These are phyloP conservation scores for Osmanthus fragrans DNA, from an alignment of 257 asterid genomes.

Conservation along the genomic window DNA sequence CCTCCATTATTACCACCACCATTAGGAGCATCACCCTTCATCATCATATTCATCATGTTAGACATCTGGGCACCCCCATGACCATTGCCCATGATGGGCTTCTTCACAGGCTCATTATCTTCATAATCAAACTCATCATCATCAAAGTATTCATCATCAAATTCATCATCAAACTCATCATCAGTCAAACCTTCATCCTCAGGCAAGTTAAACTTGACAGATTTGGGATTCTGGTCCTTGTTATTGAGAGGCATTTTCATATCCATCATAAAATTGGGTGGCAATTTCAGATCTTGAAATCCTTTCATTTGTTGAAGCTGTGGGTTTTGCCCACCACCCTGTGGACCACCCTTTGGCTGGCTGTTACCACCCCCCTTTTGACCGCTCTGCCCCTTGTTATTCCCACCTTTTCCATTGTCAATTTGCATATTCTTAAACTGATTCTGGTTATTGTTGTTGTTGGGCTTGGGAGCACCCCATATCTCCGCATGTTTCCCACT, in stretches of 20 bases:
- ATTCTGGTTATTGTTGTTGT: conserved; percentile 40
- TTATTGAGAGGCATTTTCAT: conserved; percentile 39
- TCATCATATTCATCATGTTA: conserved; percentile 42
- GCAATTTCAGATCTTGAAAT: conserved; percentile 58
- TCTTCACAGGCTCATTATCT: conserved; percentile 39
- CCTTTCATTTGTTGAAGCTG: conserved; percentile 47
- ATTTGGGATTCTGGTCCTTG: conserved; percentile 40
- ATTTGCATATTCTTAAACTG: conserved; percentile 62
- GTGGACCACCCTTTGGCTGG: conserved; percentile 36
- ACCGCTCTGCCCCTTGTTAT: conserved; percentile 37
- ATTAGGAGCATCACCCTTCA: conserved; percentile 39
- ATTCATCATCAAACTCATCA: conserved; percentile 30
- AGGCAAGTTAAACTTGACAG: conserved; percentile 57
- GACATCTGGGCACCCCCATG: conserved; percentile 43
- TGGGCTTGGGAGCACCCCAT: conserved; percentile 80
- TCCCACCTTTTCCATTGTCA: conserved; percentile 51
- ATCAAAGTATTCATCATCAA: conserved; percentile 36
- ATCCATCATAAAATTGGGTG: conserved; percentile 44
- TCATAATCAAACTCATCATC: conserved; percentile 66
- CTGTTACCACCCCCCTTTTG: conserved; percentile 31
- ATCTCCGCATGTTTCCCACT: conserved; percentile 80
- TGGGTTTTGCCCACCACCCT: conserved; percentile 30
- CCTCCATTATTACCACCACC: conserved; percentile 22
- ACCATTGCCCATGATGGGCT: conserved; percentile 37
- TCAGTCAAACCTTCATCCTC: conserved; percentile 22